These are phyloP conservation scores for Ilyonectria robusta DNA, from an alignment of 2,329 filamentous ascomycete species.

Conservation along the genomic window DNA sequence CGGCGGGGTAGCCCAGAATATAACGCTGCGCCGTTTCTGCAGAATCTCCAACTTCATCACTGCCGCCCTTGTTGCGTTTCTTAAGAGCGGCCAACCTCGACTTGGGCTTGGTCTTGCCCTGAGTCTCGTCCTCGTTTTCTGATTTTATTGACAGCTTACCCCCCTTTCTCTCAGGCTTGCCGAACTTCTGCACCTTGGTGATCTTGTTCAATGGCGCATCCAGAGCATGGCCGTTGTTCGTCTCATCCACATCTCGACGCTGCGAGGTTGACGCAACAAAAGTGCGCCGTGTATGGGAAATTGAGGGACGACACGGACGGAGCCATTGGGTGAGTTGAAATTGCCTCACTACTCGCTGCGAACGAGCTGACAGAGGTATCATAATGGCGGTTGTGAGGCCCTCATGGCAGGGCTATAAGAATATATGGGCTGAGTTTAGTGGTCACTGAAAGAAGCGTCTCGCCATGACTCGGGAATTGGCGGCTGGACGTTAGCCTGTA, in stretches of 20 bases:
- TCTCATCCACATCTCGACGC: constrained; percentile 14
- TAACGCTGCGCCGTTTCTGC: constrained; percentile 37
- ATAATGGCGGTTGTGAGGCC: constrained; percentile 33
- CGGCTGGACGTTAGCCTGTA: constrained; percentile 34
- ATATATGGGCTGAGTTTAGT: constrained; percentile 19
- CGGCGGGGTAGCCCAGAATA: constrained; percentile 65
- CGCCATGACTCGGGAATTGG: constrained; percentile 34
- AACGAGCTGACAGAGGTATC: constrained; percentile 37
- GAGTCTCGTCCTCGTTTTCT: neutral
- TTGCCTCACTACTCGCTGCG: constrained; percentile 30
- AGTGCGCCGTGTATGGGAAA: constrained; percentile 20
- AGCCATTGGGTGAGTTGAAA: constrained; percentile 5
- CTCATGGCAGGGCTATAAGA: constrained; percentile 39
- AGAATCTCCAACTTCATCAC: constrained; percentile 4
- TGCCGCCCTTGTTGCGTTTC: constrained; percentile 29
- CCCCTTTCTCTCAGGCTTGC: neutral
- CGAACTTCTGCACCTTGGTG: neutral
- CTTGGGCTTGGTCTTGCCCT: constrained; percentile 16
- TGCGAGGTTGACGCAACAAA: constrained; percentile 34
- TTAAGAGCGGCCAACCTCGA: constrained; percentile 46
- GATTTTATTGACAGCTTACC: neutral
- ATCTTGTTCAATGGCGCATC: constrained; percentile 13
- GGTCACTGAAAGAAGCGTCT: constrained; percentile 24
- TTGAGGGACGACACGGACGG: neutral
- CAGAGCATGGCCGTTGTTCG: neutral